These are phyloP conservation scores for Plantago ovata DNA, from an alignment of 257 asterid species.

Conservation along the genomic window DNA sequence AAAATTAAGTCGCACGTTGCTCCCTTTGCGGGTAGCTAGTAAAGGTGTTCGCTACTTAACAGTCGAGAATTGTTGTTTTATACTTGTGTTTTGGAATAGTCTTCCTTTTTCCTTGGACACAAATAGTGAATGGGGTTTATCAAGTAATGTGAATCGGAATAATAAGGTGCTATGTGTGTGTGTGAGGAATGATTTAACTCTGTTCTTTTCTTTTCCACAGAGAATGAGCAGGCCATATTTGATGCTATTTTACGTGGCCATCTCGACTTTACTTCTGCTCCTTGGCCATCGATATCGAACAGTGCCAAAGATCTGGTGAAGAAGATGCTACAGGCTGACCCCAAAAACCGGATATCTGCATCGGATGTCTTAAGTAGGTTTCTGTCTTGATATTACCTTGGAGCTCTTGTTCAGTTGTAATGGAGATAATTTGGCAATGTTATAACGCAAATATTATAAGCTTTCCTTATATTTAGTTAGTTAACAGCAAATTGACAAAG, in stretches of 20 bases:
- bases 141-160: background rate
- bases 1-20: background rate
- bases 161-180: background rate
- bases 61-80: too few relatives aligned
- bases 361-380: conserved; percentile 72
- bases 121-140: background rate
- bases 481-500: too few relatives aligned
- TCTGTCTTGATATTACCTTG: background rate
- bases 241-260: conserved; percentile 78
- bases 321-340: conserved; percentile 90
- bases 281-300: conserved; percentile 95
- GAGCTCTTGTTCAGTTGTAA: background rate
- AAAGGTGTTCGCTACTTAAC: background rate
- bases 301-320: conserved; percentile 96
- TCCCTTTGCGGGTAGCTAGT: background rate
- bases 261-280: conserved; percentile 74
- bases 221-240: conserved; percentile 80
- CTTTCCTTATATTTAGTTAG: too few relatives aligned
- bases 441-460: background rate
- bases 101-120: background rate
- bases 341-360: conserved; percentile 67
- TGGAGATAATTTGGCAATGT: background rate
- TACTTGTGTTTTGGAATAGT: too few relatives aligned
- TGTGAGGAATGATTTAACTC: conserved; percentile 6
- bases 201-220: conserved; percentile 36